Evolutionary conservation across 1,284 basidiomycete species (phyloP).

Genomic region (Leccinum subfulvum): DNA sequence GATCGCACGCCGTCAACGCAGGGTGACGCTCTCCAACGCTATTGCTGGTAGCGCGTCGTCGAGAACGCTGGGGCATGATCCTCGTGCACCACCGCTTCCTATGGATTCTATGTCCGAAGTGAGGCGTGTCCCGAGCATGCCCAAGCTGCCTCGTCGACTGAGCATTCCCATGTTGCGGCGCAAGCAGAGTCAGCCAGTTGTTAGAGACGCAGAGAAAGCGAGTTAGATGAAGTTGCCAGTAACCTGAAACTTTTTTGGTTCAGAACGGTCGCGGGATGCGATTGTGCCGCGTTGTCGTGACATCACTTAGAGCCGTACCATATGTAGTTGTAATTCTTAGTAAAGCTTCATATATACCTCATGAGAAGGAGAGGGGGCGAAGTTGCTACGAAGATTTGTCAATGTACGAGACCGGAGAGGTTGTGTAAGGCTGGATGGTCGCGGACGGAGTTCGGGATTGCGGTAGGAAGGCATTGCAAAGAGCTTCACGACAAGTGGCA

Average conservation of each 20-base stretch:
- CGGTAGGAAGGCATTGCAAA: too few species aligned
- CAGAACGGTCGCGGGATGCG: not conserved
- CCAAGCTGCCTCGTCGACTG: slow-evolving; percentile 29
- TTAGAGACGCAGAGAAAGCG: slow-evolving; percentile 4
- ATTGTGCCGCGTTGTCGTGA: not conserved
- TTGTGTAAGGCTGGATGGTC: too few species aligned
- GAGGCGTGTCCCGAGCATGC: slow-evolving; percentile 25
- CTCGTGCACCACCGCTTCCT: not conserved
- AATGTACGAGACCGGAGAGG: too few species aligned
- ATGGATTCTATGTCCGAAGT: not conserved
- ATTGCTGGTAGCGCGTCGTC: not conserved
- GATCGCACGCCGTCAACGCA: slow-evolving; percentile 16
- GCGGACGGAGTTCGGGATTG: too few species aligned
- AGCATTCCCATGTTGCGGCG: slow-evolving; percentile 33
- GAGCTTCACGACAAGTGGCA: too few species aligned
- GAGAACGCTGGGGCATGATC: not conserved
- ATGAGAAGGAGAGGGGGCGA: not conserved
- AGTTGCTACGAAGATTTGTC: not conserved
- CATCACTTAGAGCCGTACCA: not conserved
- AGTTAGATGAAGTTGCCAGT: slow-evolving; percentile 3
- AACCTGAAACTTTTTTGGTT: not conserved
- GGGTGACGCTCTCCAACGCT: slow-evolving; percentile 25
- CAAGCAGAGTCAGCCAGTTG: slow-evolving; percentile 22
- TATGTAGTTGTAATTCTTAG: not conserved
- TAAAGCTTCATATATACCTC: not conserved